A percentile compares a stretch with the other conserved stretches of the same genome.
These are phyloP conservation scores for Fusarium cyanostomum DNA, from an alignment of 2,329 filamentous ascomycete genomes.

Conservation along the genomic window DNA sequence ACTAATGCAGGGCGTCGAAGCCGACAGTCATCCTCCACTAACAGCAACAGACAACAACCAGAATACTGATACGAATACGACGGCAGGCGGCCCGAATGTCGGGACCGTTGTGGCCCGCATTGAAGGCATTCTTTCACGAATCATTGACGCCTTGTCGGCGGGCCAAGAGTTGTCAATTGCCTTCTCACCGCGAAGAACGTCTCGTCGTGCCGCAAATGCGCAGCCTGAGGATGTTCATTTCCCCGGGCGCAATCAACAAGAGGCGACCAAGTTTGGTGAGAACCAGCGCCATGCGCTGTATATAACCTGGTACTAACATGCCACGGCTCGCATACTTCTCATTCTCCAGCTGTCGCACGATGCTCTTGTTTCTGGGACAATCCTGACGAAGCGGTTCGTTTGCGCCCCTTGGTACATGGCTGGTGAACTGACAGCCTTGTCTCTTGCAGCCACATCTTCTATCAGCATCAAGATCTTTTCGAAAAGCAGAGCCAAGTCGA, in stretches of 20 bases:
- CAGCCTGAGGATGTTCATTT: conserved; percentile 49
- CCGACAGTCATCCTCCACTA: conserved; percentile 1
- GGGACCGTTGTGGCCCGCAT: conserved; percentile 48
- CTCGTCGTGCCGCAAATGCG: conserved; percentile 11
- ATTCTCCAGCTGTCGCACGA: conserved; percentile 69
- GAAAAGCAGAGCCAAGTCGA: conserved; percentile 74
- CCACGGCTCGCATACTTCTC: conserved; percentile 63
- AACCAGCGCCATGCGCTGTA: background rate
- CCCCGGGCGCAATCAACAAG: conserved; percentile 57
- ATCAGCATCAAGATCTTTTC: conserved; percentile 78
- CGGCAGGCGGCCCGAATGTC: conserved; percentile 6
- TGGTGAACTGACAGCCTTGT: background rate
- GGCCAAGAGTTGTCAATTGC: conserved; percentile 43
- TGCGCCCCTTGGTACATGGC: background rate
- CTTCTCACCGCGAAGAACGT: conserved; percentile 37
- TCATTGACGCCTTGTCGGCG: conserved; percentile 43
- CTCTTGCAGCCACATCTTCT: conserved; percentile 75
- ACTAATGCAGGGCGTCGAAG: conserved; percentile 6
- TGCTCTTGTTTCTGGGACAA: conserved; percentile 62
- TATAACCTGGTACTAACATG: background rate
- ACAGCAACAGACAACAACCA: background rate
- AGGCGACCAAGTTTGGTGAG: conserved; percentile 63
- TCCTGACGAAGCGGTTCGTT: conserved; percentile 71
- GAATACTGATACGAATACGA: conserved; percentile 40
- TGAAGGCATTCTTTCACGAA: conserved; percentile 47